phyloP scores from a whole-genome alignment of 2,329 filamentous ascomycete species.

The Alternaria consortialis region DNA sequence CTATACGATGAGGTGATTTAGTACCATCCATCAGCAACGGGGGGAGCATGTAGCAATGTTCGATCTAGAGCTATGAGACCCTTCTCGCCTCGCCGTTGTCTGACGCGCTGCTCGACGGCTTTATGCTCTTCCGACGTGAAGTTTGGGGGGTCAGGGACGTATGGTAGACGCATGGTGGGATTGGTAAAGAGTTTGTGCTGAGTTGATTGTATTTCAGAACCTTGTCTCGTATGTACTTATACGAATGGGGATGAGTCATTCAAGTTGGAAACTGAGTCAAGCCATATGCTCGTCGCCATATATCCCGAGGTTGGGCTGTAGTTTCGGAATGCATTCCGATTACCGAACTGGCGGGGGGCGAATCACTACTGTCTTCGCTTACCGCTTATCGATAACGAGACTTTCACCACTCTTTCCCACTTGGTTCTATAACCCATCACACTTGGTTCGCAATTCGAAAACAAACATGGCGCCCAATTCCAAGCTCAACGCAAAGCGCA shows the following conservation, averaged over 20 bases:
- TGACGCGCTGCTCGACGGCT: slow-evolving; percentile 60
- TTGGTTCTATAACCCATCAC: background rate
- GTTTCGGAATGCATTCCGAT: slow-evolving; percentile 23
- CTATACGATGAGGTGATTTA: background rate
- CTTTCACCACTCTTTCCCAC: slow-evolving; percentile 10
- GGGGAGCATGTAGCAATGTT: slow-evolving; percentile 63
- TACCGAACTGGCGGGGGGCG: background rate
- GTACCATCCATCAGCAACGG: slow-evolving; percentile 64
- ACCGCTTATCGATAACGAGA: slow-evolving; percentile 19
- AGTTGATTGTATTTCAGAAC: background rate
- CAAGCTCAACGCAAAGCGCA: slow-evolving; percentile 26
- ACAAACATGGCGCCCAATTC: slow-evolving; percentile 22
- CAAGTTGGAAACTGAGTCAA: background rate
- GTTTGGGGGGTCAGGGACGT: slow-evolving; percentile 61
- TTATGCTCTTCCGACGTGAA: slow-evolving; percentile 59
- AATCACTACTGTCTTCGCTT: slow-evolving; percentile 14
- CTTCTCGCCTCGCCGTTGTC: slow-evolving; percentile 60
- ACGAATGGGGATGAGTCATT: background rate
- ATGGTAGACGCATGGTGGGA: slow-evolving; percentile 63
- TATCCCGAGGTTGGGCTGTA: slow-evolving; percentile 3
- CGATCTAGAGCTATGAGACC: slow-evolving; percentile 63
- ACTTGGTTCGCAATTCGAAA: background rate
- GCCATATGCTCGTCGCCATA: background rate
- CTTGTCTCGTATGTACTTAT: background rate
- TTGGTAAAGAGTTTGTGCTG: background rate